Base-by-base conservation (phyloP, 2,329 filamentous ascomycete species). In the Paecilomyces sp. region DNA sequence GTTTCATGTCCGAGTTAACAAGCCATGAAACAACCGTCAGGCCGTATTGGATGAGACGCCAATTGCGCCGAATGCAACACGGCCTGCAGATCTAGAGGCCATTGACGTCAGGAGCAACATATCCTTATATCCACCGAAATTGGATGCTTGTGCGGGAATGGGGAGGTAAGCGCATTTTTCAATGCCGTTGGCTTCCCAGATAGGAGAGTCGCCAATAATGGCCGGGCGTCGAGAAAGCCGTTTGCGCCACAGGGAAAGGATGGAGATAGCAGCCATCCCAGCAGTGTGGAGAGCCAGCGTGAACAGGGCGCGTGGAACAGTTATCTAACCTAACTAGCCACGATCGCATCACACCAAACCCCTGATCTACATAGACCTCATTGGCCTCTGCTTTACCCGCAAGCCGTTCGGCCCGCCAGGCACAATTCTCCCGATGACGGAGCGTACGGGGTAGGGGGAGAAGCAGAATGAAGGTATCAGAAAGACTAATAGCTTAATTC, bases 321-420 rank as follows among this genome's bases (percentile, higher is more conserved):
- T 41, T n/a, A 41, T 41, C 36, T 13, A 41, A 41, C 36, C 41
- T 47, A 47, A 47, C 13, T 53, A 53, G 51, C 51, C 51, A 53
- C 22, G 22, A 53, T 53, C 41, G 28, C 28, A 53, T 53, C 51
- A 53, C 28, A 11, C 51, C 51, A 53, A 53, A 53, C 51, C 55
- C 55, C 55, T 56, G 55, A 56, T 41, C 31, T 36, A 25, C 55
- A 56, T 18, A 22, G 22, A 56, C 33, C 55, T 56, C 11, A 56
- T 56, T 56, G 33, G 31, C 36, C 28, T 31, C 33, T 22, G 54
- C 28, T 25, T 47, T 55, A 22, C 28, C 25, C 31, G 33, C 54
- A 13, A 22, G 15, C 18, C 54, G 54, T 33, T 36, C 54, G 33
- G 54, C 28, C 31, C 33, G 28, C 54, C 18, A 13, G 28, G 13